These are phyloP conservation scores for Pterulicium gracile DNA, from an alignment of 1,284 basidiomycete species.

Conservation along the genomic window DNA sequence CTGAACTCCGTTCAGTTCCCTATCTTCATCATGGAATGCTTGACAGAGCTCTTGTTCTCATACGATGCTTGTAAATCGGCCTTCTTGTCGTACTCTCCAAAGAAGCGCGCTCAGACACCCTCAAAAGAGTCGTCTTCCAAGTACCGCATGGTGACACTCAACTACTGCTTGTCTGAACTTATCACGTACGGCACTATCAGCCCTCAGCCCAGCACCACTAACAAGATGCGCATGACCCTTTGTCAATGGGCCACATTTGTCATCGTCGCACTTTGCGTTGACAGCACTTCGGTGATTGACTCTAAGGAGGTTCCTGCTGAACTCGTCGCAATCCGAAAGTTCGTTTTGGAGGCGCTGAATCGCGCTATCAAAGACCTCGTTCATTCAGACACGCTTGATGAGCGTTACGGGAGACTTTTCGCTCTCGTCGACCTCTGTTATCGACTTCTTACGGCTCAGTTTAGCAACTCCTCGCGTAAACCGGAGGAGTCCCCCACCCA, in stretches of 20 bases:
- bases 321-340: conserved; percentile 79
- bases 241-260: conserved; percentile 90
- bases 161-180: conserved; percentile 70
- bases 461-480: conserved; percentile 48
- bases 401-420: conserved; percentile 82
- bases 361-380: conserved; percentile 80
- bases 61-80: conserved; percentile 87
- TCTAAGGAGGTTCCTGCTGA: conserved; percentile 71
- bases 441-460: conserved; percentile 76
- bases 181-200: conserved; percentile 69
- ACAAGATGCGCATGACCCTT: conserved; percentile 49
- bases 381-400: conserved; percentile 56
- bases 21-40: conserved; percentile 84
- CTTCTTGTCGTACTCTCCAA: conserved; percentile 73
- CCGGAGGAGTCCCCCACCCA: conserved; percentile 72
- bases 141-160: conserved; percentile 54
- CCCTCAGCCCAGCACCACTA: conserved; percentile 40
- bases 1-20: conserved; percentile 52
- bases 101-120: conserved; percentile 51
- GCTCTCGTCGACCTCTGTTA: conserved; percentile 85
- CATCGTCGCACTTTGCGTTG: conserved; percentile 85
- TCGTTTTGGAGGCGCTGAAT: conserved; percentile 82
- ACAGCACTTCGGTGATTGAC: conserved; percentile 57
- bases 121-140: conserved; percentile 49
- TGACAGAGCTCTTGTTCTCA: conserved; percentile 89